phyloP scores from a whole-genome alignment of 768 basidiomycete genomes.

The Gymnopilus dilepis region DNA sequence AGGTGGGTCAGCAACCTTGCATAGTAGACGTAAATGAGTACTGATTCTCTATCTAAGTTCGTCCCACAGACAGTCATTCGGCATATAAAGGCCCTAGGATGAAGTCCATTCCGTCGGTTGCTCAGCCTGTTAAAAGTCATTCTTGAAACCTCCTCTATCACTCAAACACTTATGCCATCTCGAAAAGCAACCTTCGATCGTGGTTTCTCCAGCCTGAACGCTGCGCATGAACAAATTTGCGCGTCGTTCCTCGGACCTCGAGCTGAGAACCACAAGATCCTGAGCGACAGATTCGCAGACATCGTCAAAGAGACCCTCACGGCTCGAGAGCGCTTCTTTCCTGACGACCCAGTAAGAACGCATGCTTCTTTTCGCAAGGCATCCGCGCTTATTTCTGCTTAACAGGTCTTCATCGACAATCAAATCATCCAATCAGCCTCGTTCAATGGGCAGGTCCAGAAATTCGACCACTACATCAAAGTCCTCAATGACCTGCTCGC shows the following conservation, averaged over 20 bases:
- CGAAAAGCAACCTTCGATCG: neutral
- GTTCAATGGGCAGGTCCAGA: neutral
- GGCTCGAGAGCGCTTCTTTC: constrained; percentile 31
- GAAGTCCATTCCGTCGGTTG: too few relatives aligned
- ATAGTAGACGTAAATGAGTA: too few relatives aligned
- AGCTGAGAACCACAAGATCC: constrained; percentile 38
- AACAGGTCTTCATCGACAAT: neutral
- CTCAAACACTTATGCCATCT: neutral
- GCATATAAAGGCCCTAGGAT: too few relatives aligned
- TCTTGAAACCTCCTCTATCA: too few relatives aligned
- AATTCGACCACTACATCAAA: neutral
- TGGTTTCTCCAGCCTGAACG: neutral
- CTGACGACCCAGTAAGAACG: constrained; percentile 28
- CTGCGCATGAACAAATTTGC: constrained; percentile 25
- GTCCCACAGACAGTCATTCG: too few relatives aligned
- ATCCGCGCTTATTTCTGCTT: too few relatives aligned
- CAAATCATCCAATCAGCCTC: neutral
- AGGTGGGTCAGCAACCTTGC: too few relatives aligned
- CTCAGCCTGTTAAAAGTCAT: too few relatives aligned
- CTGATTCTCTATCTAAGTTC: too few relatives aligned
- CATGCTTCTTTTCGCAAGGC: too few relatives aligned
- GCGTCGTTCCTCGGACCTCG: constrained; percentile 45
- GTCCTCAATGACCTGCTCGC: neutral
- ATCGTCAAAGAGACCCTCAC: constrained; percentile 27
- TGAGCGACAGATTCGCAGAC: constrained; percentile 30